Evolutionary conservation across 2,329 filamentous ascomycete genomes (phyloP), one percentile per base, ranked within the genome.

Genomic region (Talaromyces sp.): DNA sequence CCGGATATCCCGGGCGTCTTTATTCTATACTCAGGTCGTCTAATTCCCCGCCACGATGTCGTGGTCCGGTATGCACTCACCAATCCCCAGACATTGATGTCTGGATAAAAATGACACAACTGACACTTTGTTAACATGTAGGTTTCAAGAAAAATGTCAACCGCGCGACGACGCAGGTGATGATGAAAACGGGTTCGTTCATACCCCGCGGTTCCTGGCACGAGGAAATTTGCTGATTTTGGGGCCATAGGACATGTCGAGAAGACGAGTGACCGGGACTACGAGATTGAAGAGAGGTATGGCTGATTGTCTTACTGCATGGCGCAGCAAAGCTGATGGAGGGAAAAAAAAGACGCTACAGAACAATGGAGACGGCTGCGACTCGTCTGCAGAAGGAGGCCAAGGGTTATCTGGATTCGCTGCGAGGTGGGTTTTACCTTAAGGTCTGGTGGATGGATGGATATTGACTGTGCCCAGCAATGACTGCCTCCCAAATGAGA

Each of bases 401-500:
- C 55, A 97, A 97, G 77, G 95, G 95, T 59, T 99, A 99, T 74
- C 82, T 99, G 58, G 95, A 99, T 79, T 96, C 92, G 19, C 82
- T 99, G 69, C 86, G 94, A 87, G 90, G 90, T 92, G 69, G 54
- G n/a, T 29, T 46, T 9, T 17, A 12, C 11, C 7, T 17, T 10
- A 31, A n/a, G 10, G 14, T 14, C 6, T 26, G 24, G 10, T 8
- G 21, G 27, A 19, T 56, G 50, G 32, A 50, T 56, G 48, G 32
- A 56, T 54, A 17, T 46, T 58, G 58, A 27, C 57, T 24, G 26
- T 48, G 3, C 41, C 31, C 66, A 92, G 93, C 94, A 67, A 99
- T 99, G 94, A 99, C 94, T 17, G 93, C 94, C 57, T 97, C 92
- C 58, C 94, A 99, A 79, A 97, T 99, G 93, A 89, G 93, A 72